Conservation (phyloP, 257 asterid species). For the Nicotiana tomentosiformis region DNA sequence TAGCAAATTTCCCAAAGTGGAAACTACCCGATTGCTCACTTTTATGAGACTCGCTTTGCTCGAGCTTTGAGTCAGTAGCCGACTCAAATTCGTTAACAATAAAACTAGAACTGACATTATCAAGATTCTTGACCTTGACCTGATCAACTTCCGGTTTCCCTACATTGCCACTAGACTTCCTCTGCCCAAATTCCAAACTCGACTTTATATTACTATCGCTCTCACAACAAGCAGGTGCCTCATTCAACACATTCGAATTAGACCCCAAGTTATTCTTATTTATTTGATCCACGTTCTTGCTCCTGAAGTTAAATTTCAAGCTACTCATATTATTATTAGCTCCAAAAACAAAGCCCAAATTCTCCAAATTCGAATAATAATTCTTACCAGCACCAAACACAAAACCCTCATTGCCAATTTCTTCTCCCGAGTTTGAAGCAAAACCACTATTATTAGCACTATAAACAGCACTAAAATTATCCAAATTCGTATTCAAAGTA, state of each 20-base stretch:
- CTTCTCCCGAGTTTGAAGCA: neutral
- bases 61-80: neutral
- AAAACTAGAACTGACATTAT: too few species aligned
- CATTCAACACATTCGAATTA: neutral
- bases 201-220: neutral
- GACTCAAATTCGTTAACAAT: neutral
- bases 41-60: neutral
- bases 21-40: constrained; percentile 3
- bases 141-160: neutral
- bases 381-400: constrained; percentile 30
- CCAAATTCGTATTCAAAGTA: constrained; percentile 16
- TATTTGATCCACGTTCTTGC: neutral
- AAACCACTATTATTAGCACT: constrained; percentile 24
- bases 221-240: constrained; percentile 10
- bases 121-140: neutral
- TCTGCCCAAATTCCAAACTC: neutral
- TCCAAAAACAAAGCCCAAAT: constrained; percentile 15
- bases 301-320: constrained; percentile 4
- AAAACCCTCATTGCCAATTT: constrained; percentile 15
- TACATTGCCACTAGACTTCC: neutral
- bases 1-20: neutral
- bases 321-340: constrained; percentile 10
- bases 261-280: neutral
- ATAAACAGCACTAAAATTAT: constrained; percentile 19
- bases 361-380: constrained; percentile 11